Evolutionary conservation across 106 monocot species (phyloP), one percentile per base, ranked within the genome.

Genomic region (Xerophyta viscosa): DNA sequence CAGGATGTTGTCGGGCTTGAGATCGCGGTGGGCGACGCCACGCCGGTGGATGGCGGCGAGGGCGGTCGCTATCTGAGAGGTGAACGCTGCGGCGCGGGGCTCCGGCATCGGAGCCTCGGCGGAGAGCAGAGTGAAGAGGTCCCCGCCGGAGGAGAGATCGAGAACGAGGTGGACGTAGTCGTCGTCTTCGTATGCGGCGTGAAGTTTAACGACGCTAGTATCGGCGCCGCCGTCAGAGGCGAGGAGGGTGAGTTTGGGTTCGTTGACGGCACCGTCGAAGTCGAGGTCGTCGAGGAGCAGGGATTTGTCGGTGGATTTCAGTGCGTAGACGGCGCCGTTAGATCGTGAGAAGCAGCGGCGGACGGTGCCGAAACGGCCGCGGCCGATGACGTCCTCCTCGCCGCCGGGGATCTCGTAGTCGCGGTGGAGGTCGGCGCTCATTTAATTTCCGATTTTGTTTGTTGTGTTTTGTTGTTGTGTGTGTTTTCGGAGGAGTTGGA

Each of bases 1-100:
- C 3, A 90, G 77, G n/a, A 90, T 33, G 52, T 90, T 90, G 41
- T 90, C 90, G 1, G 90, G 90, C 68, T 90, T 90, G 20, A 90
- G 31, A 58, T 90, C 90, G 29, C 90, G 62, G 64, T 90, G 90
- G 5, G 74, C 73, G 37, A 90, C 71, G 9, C 90, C 90, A 0
- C 80, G 63, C 27, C 48, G 53, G 71, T 90, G 90, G 62, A 84
- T 80, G 33, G 36, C 46, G 0, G 77, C 80, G 20, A 90, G 47
- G 31, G 74, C 79, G 45, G 61, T 61, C 65, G 63, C 60, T 39
- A 84, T 36, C 58, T 64, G 71, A 9, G 73, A 50, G 49, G 80
- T 53, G 13, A 81, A 20, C n/a, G 29, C 50, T 0, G 65, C 71
- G 7, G 74, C 84, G 31, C 68, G 80, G 18, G 56, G 19, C 55